A percentile compares a stretch with the other conserved stretches of the same genome.
Evolutionary conservation across 2,329 filamentous ascomycete genomes (phyloP).

Genomic region (Phyllosticta citriasiana): DNA sequence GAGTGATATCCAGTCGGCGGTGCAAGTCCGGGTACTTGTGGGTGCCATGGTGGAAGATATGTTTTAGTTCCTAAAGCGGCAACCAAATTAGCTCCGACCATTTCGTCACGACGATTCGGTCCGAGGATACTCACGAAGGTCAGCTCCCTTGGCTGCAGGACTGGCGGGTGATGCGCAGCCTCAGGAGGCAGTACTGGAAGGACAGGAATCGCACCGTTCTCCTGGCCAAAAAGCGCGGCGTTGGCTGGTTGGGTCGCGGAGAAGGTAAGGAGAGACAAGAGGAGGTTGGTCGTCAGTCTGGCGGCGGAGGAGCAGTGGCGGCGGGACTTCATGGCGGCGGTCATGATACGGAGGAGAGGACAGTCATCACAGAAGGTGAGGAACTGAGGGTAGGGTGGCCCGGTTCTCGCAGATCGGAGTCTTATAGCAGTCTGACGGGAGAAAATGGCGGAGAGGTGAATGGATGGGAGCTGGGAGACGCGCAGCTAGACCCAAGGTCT

Average conservation of each 20-base stretch:
- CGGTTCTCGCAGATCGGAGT: not conserved
- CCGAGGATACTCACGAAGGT: constrained; percentile 9
- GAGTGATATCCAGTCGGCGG: constrained; percentile 60
- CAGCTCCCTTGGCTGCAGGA: constrained; percentile 2
- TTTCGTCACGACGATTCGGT: not conserved
- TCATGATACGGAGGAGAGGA: constrained; percentile 12
- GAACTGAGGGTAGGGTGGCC: not conserved
- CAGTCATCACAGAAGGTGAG: constrained; percentile 21
- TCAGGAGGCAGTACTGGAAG: constrained; percentile 12
- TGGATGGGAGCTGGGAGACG: not conserved
- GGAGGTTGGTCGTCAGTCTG: constrained; percentile 36
- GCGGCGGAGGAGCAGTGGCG: constrained; percentile 11
- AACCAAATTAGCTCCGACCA: constrained; percentile 12
- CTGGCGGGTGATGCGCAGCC: constrained; percentile 12
- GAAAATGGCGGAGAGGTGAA: not conserved
- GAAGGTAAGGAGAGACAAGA: constrained; percentile 59
- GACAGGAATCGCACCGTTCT: constrained; percentile 12
- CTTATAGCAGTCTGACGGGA: not conserved
- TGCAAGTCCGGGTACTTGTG: constrained; percentile 64
- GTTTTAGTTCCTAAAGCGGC: constrained; percentile 51
- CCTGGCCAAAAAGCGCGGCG: not conserved
- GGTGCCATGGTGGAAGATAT: constrained; percentile 88
- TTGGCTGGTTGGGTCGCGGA: constrained; percentile 24
- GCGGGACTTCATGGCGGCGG: constrained; percentile 12
- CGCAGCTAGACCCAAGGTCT: not conserved